Conservation (phyloP, 768 basidiomycete genomes). For the Paxillus involutus region DNA sequence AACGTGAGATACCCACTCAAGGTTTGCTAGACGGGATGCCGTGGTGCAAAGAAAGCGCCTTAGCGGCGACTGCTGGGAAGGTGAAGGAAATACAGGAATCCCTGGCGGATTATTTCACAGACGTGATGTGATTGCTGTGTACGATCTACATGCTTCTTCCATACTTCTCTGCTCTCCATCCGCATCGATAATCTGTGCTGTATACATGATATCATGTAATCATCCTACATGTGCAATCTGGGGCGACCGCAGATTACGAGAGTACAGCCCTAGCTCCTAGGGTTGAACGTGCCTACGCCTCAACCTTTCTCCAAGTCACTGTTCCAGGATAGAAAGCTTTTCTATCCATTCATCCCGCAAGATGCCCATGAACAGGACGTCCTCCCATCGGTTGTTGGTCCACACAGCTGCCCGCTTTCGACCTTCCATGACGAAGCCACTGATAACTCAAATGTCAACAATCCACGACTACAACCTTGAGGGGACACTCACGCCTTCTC, state of each 20-base stretch:
- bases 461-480: background rate
- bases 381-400: constrained; percentile 37
- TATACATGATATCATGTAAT: background rate
- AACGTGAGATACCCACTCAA: constrained; percentile 40
- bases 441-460: constrained; percentile 8
- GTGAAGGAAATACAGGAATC: constrained; percentile 47
- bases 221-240: too few species aligned
- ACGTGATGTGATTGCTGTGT: constrained; percentile 29
- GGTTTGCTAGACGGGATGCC: constrained; percentile 44
- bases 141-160: background rate
- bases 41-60: constrained; percentile 43
- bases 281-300: too few species aligned
- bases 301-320: constrained; percentile 3
- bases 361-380: constrained; percentile 39
- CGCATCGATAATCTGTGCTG: background rate
- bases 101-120: constrained; percentile 47
- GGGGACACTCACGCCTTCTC: constrained; percentile 39
- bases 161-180: background rate
- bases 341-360: constrained; percentile 40
- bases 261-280: too few species aligned
- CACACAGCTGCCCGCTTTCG: constrained; percentile 35
- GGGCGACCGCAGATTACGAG: too few species aligned
- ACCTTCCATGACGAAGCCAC: constrained; percentile 43
- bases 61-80: constrained; percentile 42
- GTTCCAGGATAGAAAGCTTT: constrained; percentile 17